Percentiles rank a stretch among this genome's conserved stretches.
Evolutionary conservation across 805 yeast genomes (phyloP).

Genomic region (Saccharomycopsis synnaedendra): DNA sequence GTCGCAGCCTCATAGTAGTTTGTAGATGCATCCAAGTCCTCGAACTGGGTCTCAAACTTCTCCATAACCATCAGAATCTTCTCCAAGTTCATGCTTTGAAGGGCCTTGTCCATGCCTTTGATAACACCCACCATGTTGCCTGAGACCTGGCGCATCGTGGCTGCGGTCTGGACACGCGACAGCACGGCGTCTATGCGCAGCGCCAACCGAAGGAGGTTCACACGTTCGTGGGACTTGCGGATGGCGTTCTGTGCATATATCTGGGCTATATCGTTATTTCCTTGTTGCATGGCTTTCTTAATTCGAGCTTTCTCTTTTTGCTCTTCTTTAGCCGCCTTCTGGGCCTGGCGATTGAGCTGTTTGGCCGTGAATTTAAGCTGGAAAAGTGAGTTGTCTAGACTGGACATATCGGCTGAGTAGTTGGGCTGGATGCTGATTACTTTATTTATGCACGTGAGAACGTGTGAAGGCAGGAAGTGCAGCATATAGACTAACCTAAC

Average conservation of each 20-base stretch:
- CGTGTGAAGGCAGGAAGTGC: neutral
- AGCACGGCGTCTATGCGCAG: constrained; percentile 95
- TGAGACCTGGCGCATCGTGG: constrained; percentile 91
- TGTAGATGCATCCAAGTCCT: constrained; percentile 88
- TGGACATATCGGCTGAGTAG: neutral
- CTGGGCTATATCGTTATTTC: constrained; percentile 85
- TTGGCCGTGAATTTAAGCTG: constrained; percentile 85
- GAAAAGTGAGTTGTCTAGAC: constrained; percentile 36
- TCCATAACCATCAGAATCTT: constrained; percentile 92
- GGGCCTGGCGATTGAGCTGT: constrained; percentile 81
- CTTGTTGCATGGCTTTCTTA: constrained; percentile 78
- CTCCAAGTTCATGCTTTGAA: constrained; percentile 92
- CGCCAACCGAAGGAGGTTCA: constrained; percentile 70
- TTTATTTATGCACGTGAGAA: neutral
- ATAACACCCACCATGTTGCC: constrained; percentile 91
- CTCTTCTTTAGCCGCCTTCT: constrained; percentile 85
- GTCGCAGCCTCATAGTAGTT: constrained; percentile 90
- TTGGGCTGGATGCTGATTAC: neutral
- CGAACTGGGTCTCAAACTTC: constrained; percentile 91
- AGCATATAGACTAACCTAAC: neutral
- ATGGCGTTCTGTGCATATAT: constrained; percentile 94
- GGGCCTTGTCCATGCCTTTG: constrained; percentile 91
- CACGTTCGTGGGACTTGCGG: constrained; percentile 76
- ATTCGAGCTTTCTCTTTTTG: constrained; percentile 76
- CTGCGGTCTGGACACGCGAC: constrained; percentile 92